phyloP scores from a whole-genome alignment of 257 asterid species.

The Solanum okadae region DNA sequence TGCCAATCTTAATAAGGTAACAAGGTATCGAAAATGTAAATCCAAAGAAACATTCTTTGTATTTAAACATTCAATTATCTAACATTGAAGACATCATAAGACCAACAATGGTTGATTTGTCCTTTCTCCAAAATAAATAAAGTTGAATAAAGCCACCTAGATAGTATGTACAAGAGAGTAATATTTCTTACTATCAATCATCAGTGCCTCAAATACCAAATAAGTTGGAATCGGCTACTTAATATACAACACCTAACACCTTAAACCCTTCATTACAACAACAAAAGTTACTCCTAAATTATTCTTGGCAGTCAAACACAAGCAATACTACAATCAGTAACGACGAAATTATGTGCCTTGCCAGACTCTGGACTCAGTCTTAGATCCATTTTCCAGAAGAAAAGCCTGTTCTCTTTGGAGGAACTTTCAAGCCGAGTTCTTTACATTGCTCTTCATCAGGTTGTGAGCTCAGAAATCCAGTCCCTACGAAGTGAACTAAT shows the following conservation, averaged over 20 bases:
- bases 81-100: background rate
- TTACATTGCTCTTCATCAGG: conserved; percentile 78
- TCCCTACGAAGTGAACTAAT: conserved; percentile 56
- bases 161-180: background rate
- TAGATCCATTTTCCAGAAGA: conserved; percentile 1
- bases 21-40: background rate
- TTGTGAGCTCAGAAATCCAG: conserved; percentile 45
- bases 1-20: background rate
- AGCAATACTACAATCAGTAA: background rate
- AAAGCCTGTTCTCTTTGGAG: conserved; percentile 48
- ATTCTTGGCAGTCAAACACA: background rate
- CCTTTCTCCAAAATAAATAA: background rate
- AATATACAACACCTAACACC: background rate
- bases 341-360: background rate
- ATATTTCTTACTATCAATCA: background rate
- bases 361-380: background rate
- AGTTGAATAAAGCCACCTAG: background rate
- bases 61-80: background rate
- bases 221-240: background rate
- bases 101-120: background rate
- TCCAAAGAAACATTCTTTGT: background rate
- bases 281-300: background rate
- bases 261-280: background rate
- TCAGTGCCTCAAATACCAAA: background rate
- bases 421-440: conserved; percentile 52